Base-by-base conservation (phyloP, 2,329 filamentous ascomycete genomes). In the Chaetomium sp. region DNA sequence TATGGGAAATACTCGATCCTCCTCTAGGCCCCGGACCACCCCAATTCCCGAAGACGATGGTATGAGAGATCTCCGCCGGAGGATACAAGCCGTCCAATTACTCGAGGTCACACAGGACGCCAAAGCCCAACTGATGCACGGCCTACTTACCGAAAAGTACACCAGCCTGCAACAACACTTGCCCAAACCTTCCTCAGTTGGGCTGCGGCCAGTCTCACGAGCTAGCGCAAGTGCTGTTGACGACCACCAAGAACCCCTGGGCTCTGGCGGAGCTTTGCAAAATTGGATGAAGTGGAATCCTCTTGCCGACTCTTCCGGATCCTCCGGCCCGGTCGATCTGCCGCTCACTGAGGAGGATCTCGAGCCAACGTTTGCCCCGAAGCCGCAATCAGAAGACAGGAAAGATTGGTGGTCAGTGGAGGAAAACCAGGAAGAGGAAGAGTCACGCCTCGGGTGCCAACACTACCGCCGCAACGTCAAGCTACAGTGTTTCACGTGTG, bases 401-500 rank as follows among this genome's bases (percentile, higher is more conserved):
- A 69, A 72, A 6, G 77, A 77, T 10, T 76, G 79, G 42, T 70
- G 70, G 59, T 68, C 71, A 35, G 55, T 69, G 69, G 69, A 70
- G 59, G 69, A 71, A 36, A 70, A 71, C 32, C 61, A 56, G 2
- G 61, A 62, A 12, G 61, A 62, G 6, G 50, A 54, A 11, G 58
- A 49, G 5, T 75, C 72, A 3, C 74, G 77, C 35, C 73, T 96
- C 5, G 94, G 94, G 0, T 99, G 94, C 69, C 79, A 86, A 65
- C 94, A 99, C 72, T 99, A 99, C 70, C 89, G 89, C 67, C 85
- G 94, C 61, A 97, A 97, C 65, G 90, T 99, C 64, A 97, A 97
- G 71, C 76, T 97, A 37, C 91, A 99, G 72, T 99, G 94, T 70
- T 89, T 83, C 62, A 86, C 88, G 33, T 99, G 94, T 72, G 82